Percentiles rank a stretch among this genome's conserved stretches.
phyloP scores from a whole-genome alignment of 73 alveolate genomes.

The Stentor coeruleus region DNA sequence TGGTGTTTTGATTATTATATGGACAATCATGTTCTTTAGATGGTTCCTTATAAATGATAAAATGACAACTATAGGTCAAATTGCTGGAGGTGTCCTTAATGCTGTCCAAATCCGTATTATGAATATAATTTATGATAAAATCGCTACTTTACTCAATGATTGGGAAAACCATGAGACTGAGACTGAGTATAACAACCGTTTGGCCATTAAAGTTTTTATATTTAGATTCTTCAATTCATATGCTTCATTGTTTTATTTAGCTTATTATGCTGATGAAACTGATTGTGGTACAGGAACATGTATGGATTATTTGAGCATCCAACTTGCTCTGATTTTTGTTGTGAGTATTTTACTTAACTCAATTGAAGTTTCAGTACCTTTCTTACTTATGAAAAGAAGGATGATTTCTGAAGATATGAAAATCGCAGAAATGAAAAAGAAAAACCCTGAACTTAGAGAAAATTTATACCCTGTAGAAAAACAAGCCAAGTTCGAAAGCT shows the following conservation, averaged over 20 bases:
- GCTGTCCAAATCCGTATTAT: conserved; percentile 30
- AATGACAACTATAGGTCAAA: background rate
- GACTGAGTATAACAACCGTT: conserved; percentile 27
- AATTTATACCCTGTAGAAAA: background rate
- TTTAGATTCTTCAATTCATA: conserved; percentile 38
- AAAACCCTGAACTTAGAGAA: background rate
- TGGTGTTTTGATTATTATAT: conserved; percentile 19
- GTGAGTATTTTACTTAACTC: background rate
- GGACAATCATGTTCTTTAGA: conserved; percentile 1
- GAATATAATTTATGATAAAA: conserved; percentile 20
- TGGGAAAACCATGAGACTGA: conserved; percentile 46
- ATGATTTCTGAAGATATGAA: background rate
- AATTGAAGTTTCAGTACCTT: conserved; percentile 9
- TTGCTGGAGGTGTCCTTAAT: conserved; percentile 22
- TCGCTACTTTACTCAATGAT: conserved; percentile 28
- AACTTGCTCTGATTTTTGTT: background rate
- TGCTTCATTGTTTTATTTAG: conserved; percentile 39
- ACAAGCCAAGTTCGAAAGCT: background rate
- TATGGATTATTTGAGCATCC: background rate
- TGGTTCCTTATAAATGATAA: background rate
- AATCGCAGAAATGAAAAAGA: background rate
- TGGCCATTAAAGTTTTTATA: conserved; percentile 30
- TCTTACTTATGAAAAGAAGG: background rate
- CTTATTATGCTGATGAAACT: conserved; percentile 25
- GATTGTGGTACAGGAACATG: conserved; percentile 31